Conservation (phyloP, 1,284 basidiomycete genomes). For the Heliocybe sulcata region DNA sequence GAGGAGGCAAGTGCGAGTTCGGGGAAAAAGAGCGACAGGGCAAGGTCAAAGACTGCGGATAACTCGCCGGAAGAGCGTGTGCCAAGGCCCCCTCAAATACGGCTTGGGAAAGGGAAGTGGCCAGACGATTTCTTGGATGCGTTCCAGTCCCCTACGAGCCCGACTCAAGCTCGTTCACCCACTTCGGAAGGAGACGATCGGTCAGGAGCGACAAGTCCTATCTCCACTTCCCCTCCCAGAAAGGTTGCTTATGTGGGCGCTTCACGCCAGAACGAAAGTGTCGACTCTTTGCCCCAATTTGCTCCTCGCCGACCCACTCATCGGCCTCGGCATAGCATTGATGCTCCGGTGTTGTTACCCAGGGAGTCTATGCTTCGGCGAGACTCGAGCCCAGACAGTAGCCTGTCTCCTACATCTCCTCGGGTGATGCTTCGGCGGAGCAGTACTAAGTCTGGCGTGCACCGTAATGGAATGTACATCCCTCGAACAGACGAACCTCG, state of each 20-base stretch:
- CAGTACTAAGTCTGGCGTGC: slow-evolving; percentile 40
- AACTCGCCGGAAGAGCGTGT: slow-evolving; percentile 14
- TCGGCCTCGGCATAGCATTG: slow-evolving; percentile 50
- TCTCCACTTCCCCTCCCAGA: slow-evolving; percentile 46
- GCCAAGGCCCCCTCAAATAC: slow-evolving; percentile 33
- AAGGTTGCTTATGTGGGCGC: slow-evolving; percentile 48
- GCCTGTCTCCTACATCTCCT: slow-evolving; percentile 24
- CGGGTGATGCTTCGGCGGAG: slow-evolving; percentile 47
- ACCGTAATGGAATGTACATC: slow-evolving; percentile 42
- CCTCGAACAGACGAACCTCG: slow-evolving; percentile 22
- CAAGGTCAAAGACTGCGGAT: not conserved
- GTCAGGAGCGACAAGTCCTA: slow-evolving; percentile 23
- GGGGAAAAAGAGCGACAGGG: slow-evolving; percentile 11
- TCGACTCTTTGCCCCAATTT: slow-evolving; percentile 38
- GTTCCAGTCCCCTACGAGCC: slow-evolving; percentile 29
- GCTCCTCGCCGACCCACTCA: slow-evolving; percentile 49
- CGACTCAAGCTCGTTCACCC: not conserved
- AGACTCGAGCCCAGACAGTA: slow-evolving; percentile 49
- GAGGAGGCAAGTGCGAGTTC: slow-evolving; percentile 50
- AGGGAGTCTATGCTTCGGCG: slow-evolving; percentile 46
- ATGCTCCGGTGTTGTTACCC: slow-evolving; percentile 41
- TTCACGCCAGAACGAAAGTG: slow-evolving; percentile 35
- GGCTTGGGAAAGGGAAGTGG: slow-evolving; percentile 74
- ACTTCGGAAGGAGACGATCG: slow-evolving; percentile 6
- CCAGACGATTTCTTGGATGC: slow-evolving; percentile 72